phyloP scores from a whole-genome alignment of 306 rosid genomes.

The Pyrus betulifolia region DNA sequence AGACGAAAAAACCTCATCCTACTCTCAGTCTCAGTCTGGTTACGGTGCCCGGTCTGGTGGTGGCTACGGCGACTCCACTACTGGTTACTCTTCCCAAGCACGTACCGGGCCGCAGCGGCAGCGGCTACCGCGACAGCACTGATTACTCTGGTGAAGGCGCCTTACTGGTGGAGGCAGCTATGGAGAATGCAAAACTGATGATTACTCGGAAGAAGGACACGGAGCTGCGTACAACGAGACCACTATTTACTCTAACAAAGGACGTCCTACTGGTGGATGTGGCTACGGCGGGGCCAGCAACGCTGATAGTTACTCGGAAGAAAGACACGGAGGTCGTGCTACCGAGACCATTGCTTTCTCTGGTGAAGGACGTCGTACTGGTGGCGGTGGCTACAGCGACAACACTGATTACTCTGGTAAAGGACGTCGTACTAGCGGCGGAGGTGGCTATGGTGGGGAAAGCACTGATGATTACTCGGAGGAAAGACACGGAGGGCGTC shows the following conservation, averaged over 20 bases:
- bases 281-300: neutral
- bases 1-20: neutral
- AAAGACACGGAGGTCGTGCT: too few relatives aligned
- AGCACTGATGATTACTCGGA: too few relatives aligned
- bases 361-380: neutral
- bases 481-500: too few relatives aligned
- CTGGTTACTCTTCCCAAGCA: neutral
- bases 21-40: neutral
- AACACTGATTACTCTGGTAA: neutral
- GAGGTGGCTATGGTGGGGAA: neutral
- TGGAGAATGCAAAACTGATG: neutral
- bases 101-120: neutral
- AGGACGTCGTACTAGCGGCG: neutral
- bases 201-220: neutral
- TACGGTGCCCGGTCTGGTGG: neutral
- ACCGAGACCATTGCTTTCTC: neutral
- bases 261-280: neutral
- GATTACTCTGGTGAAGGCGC: neutral
- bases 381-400: neutral
- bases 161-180: neutral
- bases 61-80: neutral
- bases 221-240: neutral
- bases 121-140: neutral
- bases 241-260: neutral
- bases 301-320: too few relatives aligned